These are phyloP conservation scores for Hawksworthiomyces lignivorus DNA, from an alignment of 2,329 filamentous ascomycete genomes.

Conservation along the genomic window DNA sequence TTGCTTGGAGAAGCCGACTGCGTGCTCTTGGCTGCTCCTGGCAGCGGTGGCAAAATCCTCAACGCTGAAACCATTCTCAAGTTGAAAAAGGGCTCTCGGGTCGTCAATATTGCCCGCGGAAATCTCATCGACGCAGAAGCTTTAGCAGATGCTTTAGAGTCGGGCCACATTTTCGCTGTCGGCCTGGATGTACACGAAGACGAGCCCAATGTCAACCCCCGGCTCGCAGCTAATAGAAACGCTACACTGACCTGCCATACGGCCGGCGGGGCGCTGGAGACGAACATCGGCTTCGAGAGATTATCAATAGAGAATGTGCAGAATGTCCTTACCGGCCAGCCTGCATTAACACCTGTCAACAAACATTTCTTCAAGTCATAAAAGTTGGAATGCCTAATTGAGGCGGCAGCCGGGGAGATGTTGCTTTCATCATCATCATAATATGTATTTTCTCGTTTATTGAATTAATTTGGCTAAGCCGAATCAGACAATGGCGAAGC, in stretches of 20 bases:
- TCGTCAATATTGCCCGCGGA: constrained; percentile 55
- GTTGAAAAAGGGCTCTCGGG: constrained; percentile 41
- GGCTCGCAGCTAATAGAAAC: constrained; percentile 23
- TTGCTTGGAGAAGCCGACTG: constrained; percentile 41
- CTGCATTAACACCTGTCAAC: constrained; percentile 45
- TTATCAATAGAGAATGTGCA: constrained; percentile 48
- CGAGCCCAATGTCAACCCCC: constrained; percentile 34
- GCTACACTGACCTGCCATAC: constrained; percentile 45
- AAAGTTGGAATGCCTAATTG: too few relatives aligned
- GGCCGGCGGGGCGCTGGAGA: constrained; percentile 47
- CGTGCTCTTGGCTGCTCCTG: constrained; percentile 43
- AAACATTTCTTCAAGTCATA: constrained; percentile 32
- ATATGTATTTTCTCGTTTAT: too few relatives aligned
- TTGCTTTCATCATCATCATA: too few relatives aligned
- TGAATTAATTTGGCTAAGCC: too few relatives aligned
- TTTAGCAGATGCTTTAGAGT: constrained; percentile 42
- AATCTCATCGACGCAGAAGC: constrained; percentile 27
- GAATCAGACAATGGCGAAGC: constrained; percentile 43
- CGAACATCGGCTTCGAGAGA: constrained; percentile 44
- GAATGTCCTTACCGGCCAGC: constrained; percentile 35
- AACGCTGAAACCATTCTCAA: constrained; percentile 28
- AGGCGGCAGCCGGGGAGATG: too few relatives aligned
- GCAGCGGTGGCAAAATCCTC: constrained; percentile 36
- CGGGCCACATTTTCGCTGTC: constrained; percentile 33
- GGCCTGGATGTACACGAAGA: constrained; percentile 45